A percentile compares a stretch with the other conserved stretches of the same genome.
These are phyloP conservation scores for Gossypium schwendimanii DNA, from an alignment of 441 rosid species.

Conservation along the genomic window DNA sequence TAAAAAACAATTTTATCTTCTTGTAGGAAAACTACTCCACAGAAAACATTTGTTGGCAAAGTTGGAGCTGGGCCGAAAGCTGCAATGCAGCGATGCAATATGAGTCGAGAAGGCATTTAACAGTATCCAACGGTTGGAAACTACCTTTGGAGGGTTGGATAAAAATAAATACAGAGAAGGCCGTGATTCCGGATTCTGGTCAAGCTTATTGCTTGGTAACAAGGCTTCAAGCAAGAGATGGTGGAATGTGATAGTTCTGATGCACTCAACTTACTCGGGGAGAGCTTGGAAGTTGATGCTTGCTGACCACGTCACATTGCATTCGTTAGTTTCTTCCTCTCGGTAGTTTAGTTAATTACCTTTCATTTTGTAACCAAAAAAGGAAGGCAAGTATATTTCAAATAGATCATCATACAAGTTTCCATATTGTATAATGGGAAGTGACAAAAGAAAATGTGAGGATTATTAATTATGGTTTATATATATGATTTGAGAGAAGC, in stretches of 20 bases:
- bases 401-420: not conserved
- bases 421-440: not conserved
- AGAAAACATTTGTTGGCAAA: not conserved
- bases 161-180: not conserved
- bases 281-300: not conserved
- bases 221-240: not conserved
- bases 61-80: not conserved
- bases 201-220: not conserved
- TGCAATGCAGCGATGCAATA: not conserved
- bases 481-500: not conserved
- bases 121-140: not conserved
- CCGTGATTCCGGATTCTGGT: not conserved
- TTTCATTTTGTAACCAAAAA: not conserved
- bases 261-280: not conserved
- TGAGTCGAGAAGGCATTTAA: not conserved
- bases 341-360: no score
- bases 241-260: not conserved
- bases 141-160: not conserved
- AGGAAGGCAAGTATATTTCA: not conserved
- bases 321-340: not conserved
- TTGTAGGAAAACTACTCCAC: not conserved
- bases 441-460: not conserved
- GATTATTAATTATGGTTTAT: not conserved
- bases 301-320: not conserved
- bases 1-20: not conserved